Evolutionary conservation across 2,329 filamentous ascomycete genomes (phyloP).

Genomic region (Harringtonia aguacate): DNA sequence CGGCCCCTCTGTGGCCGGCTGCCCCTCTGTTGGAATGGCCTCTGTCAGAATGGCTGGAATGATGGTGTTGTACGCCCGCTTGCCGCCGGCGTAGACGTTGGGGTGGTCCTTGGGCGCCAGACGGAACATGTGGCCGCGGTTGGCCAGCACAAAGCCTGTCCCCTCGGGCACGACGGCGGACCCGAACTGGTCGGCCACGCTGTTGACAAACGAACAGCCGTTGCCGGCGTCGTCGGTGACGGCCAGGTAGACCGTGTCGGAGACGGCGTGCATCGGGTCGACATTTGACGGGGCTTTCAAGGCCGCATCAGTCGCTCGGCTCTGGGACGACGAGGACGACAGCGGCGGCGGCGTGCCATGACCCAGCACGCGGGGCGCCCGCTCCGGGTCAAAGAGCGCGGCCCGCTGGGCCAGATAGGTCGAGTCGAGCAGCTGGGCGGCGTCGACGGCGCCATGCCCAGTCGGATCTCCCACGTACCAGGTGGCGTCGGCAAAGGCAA

Average conservation of each 20-base stretch:
- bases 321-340: constrained; percentile 88
- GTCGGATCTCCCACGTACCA: constrained; percentile 81
- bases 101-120: constrained; percentile 56
- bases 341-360: constrained; percentile 45
- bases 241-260: constrained; percentile 89
- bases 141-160: constrained; percentile 86
- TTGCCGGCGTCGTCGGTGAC: constrained; percentile 75
- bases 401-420: constrained; percentile 63
- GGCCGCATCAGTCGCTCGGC: too few species aligned
- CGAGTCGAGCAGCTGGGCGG: constrained; percentile 45
- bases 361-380: constrained; percentile 35
- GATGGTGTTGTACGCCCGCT: constrained; percentile 92
- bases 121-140: constrained; percentile 77
- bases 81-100: constrained; percentile 67
- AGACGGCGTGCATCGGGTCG: too few species aligned
- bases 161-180: constrained; percentile 74
- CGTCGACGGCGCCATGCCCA: constrained; percentile 35
- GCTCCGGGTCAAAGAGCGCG: constrained; percentile 43
- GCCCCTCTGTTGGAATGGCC: neutral
- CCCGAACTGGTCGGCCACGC: constrained; percentile 79
- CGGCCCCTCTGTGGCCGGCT: neutral
- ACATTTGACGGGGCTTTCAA: too few species aligned
- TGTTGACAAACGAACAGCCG: constrained; percentile 90
- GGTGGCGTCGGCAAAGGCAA: constrained; percentile 77
- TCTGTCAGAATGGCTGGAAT: constrained; percentile 86